Base-by-base conservation (phyloP, 257 asterid genomes). In the Phtheirospermum japonicum region DNA sequence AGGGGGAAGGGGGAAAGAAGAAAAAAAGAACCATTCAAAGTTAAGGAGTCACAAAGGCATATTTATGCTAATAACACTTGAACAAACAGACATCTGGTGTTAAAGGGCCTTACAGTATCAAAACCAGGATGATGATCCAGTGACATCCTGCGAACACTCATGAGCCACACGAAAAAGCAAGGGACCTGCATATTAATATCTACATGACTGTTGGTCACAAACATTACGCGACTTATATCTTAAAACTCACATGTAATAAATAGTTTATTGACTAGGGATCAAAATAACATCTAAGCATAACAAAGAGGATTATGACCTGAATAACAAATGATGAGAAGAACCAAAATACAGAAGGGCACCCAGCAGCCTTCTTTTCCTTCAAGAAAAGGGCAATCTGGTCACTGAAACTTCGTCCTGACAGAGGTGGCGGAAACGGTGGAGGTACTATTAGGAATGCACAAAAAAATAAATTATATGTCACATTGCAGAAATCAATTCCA, bases 281-380 rank as follows among this genome's bases (percentile, higher is more conserved):
- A 40, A 50, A 7, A 67, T 61, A 65, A 48, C 53, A 76, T 49
- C 11, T 33, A 32, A 61, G 68, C 50, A 71, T 23, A 9, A 18
- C 31, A 48, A 66, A 70, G 14, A 43, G 69, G 57, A 71, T 60
- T 50, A 76, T 73, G 71, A 93, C 99, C 99, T 93, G 99, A 57
- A 85, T 64, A 50, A 70, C 71, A 65, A 80, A 67, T 48, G 89
- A 68, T 17, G 92, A 80, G 51, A 76, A 51, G 75, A 82, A 82
- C 99, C 99, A 93, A 57, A 87, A 69, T 65, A 85, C 63, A 42
- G 97, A 89, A 46, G 97, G 99, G 75, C 99, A 79, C 46, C 82
- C 78, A 56, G 80, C 67, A 36, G 89, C 95, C 71, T 75, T 73
- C 77, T 82, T 93, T 72, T 87, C 87, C 77, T 82, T 85, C 78